phyloP scores from a whole-genome alignment of 2,329 filamentous ascomycete genomes.

The Triangularia verruculosa region DNA sequence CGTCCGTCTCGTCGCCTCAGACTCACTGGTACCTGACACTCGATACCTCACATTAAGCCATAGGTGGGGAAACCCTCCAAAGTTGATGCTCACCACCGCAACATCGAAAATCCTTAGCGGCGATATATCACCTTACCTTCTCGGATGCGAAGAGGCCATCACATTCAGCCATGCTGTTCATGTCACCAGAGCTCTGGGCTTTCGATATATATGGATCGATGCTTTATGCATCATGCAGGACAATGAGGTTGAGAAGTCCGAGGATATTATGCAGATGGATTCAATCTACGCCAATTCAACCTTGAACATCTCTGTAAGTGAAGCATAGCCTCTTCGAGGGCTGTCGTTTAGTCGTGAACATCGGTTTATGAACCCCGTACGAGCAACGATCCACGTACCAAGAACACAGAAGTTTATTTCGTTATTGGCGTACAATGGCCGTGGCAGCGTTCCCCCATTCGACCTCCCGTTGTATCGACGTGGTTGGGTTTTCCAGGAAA shows the following conservation, averaged over 20 bases:
- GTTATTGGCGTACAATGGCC: too few species aligned
- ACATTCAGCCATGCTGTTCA: conserved; percentile 3
- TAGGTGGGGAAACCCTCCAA: conserved; percentile 1
- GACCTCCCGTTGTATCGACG: not conserved
- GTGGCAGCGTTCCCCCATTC: too few species aligned
- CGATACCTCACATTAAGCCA: conserved; percentile 1
- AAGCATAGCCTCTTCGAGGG: not conserved
- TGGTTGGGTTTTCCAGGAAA: conserved; percentile 5
- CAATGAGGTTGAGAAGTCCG: conserved; percentile 4
- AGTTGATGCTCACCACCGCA: not conserved
- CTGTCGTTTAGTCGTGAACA: not conserved
- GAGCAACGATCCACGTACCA: not conserved
- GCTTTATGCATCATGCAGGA: conserved; percentile 16
- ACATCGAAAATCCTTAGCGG: not conserved
- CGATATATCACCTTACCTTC: not conserved
- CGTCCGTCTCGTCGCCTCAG: not conserved
- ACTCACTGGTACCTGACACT: not conserved
- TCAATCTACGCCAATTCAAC: conserved; percentile 3
- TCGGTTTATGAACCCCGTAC: not conserved
- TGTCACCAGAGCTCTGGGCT: conserved; percentile 6
- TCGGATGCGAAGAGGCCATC: not conserved
- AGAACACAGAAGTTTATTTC: not conserved
- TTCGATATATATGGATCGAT: conserved; percentile 14
- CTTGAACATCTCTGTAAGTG: not conserved
- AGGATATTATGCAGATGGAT: conserved; percentile 10